A percentile compares a stretch with the other conserved stretches of the same genome.
Conservation (phyloP, 257 asterid species). For the Solanum phureja region DNA sequence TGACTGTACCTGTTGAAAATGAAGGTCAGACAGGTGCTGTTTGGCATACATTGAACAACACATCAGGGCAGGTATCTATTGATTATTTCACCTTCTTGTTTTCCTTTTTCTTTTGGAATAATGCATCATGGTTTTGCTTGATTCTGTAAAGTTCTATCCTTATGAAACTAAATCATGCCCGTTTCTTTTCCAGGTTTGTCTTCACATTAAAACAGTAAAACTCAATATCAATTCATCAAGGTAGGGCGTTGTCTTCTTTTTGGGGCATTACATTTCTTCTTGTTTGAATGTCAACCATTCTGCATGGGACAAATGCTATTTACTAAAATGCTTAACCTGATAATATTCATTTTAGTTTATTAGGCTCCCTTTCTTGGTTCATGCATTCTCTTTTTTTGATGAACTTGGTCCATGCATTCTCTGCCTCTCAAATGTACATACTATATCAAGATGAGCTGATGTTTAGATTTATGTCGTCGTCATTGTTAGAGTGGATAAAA, state of each 20-base stretch:
- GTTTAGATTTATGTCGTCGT: background rate
- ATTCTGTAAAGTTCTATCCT: background rate
- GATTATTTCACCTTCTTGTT: background rate
- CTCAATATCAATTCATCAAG: slow-evolving; percentile 41
- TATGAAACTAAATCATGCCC: background rate
- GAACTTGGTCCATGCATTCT: background rate
- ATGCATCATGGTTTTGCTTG: background rate
- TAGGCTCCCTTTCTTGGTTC: background rate
- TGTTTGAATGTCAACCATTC: background rate
- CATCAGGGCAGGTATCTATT: slow-evolving; percentile 80
- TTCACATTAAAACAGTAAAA: slow-evolving; percentile 59
- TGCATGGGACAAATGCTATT: background rate
- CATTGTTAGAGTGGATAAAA: too few relatives aligned
- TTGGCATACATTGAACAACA: slow-evolving; percentile 71
- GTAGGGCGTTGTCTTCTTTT: slow-evolving; percentile 16
- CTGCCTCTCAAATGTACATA: background rate
- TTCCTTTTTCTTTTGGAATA: background rate
- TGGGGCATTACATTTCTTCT: background rate
- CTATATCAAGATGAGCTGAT: background rate
- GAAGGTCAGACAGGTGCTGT: slow-evolving; percentile 77
- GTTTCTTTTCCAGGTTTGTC: slow-evolving; percentile 62
- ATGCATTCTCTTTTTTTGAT: background rate
- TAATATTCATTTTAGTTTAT: background rate
- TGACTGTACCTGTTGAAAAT: slow-evolving; percentile 50
- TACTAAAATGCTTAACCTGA: background rate